Conservation (phyloP, 202 grass and related monocot genomes). For the Setaria viridis region DNA sequence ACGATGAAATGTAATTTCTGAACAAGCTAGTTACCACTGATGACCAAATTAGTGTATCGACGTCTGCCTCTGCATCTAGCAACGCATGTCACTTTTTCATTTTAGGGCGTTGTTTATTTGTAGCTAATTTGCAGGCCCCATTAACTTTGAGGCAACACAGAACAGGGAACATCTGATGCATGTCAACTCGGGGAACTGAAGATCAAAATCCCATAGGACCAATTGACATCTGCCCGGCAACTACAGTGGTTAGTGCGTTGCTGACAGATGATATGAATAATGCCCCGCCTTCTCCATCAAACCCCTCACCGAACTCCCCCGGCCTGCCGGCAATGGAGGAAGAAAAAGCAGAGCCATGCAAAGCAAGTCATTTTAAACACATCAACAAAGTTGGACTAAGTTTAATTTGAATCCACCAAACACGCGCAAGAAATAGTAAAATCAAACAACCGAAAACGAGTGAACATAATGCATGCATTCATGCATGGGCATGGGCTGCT, state of each 20-base stretch:
- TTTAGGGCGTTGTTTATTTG: too few species aligned
- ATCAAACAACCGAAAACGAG: conserved; percentile 19
- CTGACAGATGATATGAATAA: neutral
- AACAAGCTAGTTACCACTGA: too few species aligned
- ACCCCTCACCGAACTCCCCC: neutral
- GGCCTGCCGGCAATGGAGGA: neutral
- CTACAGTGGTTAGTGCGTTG: conserved; percentile 17
- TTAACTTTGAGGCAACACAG: too few species aligned
- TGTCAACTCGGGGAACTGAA: neutral
- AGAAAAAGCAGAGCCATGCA: neutral
- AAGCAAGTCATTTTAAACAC: conserved; percentile 7
- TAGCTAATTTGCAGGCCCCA: too few species aligned
- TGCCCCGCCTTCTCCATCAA: neutral
- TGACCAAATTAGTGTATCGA: too few species aligned
- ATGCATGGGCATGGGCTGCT: neutral
- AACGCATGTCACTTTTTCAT: too few species aligned
- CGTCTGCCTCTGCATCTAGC: too few species aligned
- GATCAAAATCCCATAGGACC: conserved; percentile 15
- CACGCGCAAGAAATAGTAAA: neutral
- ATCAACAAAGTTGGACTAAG: neutral
- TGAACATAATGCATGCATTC: neutral
- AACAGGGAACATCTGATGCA: neutral
- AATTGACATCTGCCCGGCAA: conserved; percentile 26
- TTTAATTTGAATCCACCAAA: neutral
- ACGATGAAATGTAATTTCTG: too few species aligned